These are phyloP conservation scores for Xylaria castorea DNA, from an alignment of 495 filamentous ascomycete species.

Conservation along the genomic window DNA sequence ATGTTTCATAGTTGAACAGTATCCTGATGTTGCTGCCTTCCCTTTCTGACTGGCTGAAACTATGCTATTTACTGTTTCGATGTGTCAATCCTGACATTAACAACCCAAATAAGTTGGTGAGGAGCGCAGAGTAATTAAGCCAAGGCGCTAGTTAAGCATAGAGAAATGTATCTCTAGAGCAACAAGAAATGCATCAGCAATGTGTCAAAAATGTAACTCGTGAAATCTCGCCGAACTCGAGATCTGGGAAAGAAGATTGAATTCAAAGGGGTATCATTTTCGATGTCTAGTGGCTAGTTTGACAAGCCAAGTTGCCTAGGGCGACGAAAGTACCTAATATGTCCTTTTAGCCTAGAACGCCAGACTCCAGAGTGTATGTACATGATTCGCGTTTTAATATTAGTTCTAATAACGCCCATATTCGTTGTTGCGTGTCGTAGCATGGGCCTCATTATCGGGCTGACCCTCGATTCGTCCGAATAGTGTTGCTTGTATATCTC, in stretches of 20 bases:
- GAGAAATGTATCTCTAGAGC: background rate
- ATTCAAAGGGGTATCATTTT: conserved; percentile 11
- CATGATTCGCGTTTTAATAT: background rate
- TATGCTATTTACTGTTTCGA: background rate
- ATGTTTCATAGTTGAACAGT: background rate
- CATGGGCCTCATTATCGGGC: background rate
- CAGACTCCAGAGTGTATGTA: conserved; percentile 16
- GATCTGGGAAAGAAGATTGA: background rate
- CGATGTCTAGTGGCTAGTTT: background rate
- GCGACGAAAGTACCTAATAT: background rate
- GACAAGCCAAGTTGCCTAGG: background rate
- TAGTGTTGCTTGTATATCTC: conserved; percentile 5
- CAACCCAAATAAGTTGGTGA: background rate
- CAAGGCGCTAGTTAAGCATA: background rate
- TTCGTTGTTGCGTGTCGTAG: background rate
- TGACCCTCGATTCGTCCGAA: background rate
- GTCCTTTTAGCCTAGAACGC: conserved; percentile 10
- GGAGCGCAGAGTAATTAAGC: background rate
- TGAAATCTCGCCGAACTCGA: background rate
- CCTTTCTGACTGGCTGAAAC: conserved; percentile 8
- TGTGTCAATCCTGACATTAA: background rate
- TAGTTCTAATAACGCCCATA: background rate
- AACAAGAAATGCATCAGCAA: background rate
- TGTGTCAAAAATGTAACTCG: background rate
- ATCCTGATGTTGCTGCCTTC: background rate